Base-by-base conservation (phyloP, 345 rosid species). In the Salix purpurea region DNA sequence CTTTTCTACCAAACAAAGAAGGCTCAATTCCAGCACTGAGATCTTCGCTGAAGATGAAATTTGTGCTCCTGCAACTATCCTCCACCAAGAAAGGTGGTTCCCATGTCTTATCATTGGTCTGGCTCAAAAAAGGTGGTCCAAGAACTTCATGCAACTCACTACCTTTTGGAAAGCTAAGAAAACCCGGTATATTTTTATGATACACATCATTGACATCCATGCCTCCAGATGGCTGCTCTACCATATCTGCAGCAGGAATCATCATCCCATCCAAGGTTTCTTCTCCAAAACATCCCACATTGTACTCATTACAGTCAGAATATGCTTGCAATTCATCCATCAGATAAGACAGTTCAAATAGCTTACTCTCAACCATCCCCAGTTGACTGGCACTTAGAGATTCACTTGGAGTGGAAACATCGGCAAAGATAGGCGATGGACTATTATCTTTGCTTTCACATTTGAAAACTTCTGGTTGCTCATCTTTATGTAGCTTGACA, bases 101-200 rank as follows among this genome's bases (percentile, higher is more conserved):
- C 74, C 58, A 48, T 39, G 73, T 61, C 67, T 78, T 79, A 32
- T 84, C 88, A 60, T 16, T 52, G 15, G 65, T 42, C 65, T 83
- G 82, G 37, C 73, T 46, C 75, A 62, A 48, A 44, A 77, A 78
- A 19, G 73, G 71, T 46, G 85, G 75, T 77, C 84, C 90, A 65
- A 86, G 85, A 10, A 84, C 89, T 73, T 85, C 75, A 68, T 84
- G 86, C 48, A 88, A 83, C 80, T 91, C 88, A 23, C 71, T 76
- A 32, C 85, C 85, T 62, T 68, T 15, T 13, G 88, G 88, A 66
- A 87, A 87, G 72, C 71, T 74, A 72, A 79, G 79, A 42, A 80
- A 79, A 77, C 76, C 77, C 50, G 46, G 54, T 8, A 67, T 19
- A 48, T 18, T 70, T 48, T 40, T 54, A 44, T 74, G 60, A 42